Percentiles rank a stretch among this genome's conserved stretches.
Conservation (phyloP, 139 green algal genomes). For the Chlamydomonas applanata region DNA sequence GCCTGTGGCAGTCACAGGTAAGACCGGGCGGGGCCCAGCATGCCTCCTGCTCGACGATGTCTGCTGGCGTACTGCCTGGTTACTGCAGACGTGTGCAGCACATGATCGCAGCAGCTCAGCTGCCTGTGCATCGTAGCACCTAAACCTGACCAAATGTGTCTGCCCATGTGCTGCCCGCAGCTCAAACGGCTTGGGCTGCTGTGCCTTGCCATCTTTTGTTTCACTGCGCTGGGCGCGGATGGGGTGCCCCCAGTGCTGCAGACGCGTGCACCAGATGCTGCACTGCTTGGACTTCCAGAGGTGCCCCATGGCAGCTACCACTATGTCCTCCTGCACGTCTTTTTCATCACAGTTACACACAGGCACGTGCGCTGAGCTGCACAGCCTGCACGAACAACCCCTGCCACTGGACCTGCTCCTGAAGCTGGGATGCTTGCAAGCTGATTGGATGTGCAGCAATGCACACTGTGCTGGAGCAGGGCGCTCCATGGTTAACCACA, state of each 20-base stretch:
- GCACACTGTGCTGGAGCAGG: not conserved
- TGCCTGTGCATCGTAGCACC: too few relatives aligned
- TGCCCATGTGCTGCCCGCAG: conserved; percentile 44
- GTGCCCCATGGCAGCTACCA: conserved; percentile 23
- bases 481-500: too few relatives aligned
- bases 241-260: conserved; percentile 65
- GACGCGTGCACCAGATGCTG: not conserved
- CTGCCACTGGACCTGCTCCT: too few relatives aligned
- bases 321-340: conserved; percentile 72
- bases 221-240: conserved; percentile 55
- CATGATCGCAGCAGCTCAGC: too few relatives aligned
- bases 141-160: too few relatives aligned
- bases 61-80: too few relatives aligned
- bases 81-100: too few relatives aligned
- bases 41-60: too few relatives aligned
- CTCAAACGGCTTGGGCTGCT: conserved; percentile 59
- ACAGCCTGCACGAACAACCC: too few relatives aligned
- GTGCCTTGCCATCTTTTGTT: conserved; percentile 59
- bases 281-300: conserved; percentile 27
- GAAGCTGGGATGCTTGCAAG: too few relatives aligned
- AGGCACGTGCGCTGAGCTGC: too few relatives aligned
- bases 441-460: too few relatives aligned
- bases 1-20: conserved; percentile 47
- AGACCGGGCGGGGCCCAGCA: not conserved
- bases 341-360: conserved; percentile 71